Evolutionary conservation across 352 stramenopile species (phyloP).

Genomic region (Albugo candida): DNA sequence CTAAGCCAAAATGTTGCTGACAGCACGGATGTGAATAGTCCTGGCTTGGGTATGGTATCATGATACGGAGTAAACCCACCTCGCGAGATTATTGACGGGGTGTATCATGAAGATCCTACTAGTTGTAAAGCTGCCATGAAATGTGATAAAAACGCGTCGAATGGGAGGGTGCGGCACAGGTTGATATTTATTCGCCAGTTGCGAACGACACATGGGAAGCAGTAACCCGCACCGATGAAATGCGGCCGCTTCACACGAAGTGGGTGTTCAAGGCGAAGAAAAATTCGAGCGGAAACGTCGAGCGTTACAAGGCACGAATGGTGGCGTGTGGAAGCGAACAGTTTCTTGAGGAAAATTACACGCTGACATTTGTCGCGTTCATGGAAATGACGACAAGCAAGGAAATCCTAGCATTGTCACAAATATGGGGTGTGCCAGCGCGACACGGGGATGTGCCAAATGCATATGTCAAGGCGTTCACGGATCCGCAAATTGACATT

Average conservation of each 20-base stretch:
- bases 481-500: constrained; percentile 10
- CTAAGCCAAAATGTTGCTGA: too few species aligned
- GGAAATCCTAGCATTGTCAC: constrained; percentile 6
- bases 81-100: too few species aligned
- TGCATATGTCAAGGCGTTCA: constrained; percentile 14
- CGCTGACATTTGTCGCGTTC: constrained; percentile 10
- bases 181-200: constrained; percentile 3
- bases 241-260: constrained; percentile 9
- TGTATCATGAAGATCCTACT: background rate
- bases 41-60: too few species aligned
- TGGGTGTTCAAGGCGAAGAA: constrained; percentile 18
- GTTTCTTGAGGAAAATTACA: constrained; percentile 7
- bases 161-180: background rate
- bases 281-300: constrained; percentile 1
- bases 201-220: constrained; percentile 4
- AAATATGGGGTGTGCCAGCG: constrained; percentile 8
- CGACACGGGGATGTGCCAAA: constrained; percentile 15
- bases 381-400: constrained; percentile 12
- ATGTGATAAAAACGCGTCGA: background rate
- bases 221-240: background rate
- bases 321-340: constrained; percentile 11
- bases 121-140: background rate
- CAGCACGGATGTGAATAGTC: too few species aligned
- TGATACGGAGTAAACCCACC: too few species aligned
- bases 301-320: constrained; percentile 9